phyloP scores from a whole-genome alignment of 2,329 filamentous ascomycete genomes.

The Cytospora piceicola region DNA sequence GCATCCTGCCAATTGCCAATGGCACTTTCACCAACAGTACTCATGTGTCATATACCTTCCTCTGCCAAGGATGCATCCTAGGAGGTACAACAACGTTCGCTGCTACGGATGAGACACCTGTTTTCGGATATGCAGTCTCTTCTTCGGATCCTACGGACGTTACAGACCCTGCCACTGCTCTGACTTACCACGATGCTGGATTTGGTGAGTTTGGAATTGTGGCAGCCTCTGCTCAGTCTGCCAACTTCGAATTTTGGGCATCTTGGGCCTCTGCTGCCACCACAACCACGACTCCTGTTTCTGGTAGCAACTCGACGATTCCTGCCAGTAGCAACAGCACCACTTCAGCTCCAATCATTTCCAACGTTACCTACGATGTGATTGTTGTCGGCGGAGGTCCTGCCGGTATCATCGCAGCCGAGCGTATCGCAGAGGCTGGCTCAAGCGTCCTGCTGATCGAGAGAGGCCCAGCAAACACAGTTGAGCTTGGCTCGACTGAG shows the following conservation, averaged over 20 bases:
- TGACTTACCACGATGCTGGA: slow-evolving; percentile 47
- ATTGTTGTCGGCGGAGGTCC: slow-evolving; percentile 46
- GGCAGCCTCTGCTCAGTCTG: slow-evolving; percentile 40
- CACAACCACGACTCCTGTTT: slow-evolving; percentile 17
- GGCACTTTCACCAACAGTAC: slow-evolving; percentile 52
- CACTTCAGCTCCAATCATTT: slow-evolving; percentile 30
- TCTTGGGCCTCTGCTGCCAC: slow-evolving; percentile 24
- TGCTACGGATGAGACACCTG: slow-evolving; percentile 33
- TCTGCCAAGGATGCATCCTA: slow-evolving; percentile 47
- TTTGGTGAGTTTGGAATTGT: slow-evolving; percentile 44
- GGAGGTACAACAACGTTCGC: slow-evolving; percentile 37
- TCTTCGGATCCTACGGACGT: slow-evolving; percentile 39
- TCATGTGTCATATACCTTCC: slow-evolving; percentile 53
- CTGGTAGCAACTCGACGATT: slow-evolving; percentile 24
- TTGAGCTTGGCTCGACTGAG: slow-evolving; percentile 38
- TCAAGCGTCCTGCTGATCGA: slow-evolving; percentile 44
- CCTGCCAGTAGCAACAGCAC: slow-evolving; percentile 34
- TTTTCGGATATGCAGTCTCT: slow-evolving; percentile 47
- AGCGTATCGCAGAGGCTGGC: slow-evolving; percentile 43
- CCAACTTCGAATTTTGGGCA: slow-evolving; percentile 37
- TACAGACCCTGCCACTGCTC: slow-evolving; percentile 38
- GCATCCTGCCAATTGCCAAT: slow-evolving; percentile 46
- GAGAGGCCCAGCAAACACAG: slow-evolving; percentile 42
- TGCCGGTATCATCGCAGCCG: slow-evolving; percentile 42
- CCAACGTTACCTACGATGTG: slow-evolving; percentile 45